Conservation (phyloP, 495 filamentous ascomycete genomes). For the Podospora sp. region DNA sequence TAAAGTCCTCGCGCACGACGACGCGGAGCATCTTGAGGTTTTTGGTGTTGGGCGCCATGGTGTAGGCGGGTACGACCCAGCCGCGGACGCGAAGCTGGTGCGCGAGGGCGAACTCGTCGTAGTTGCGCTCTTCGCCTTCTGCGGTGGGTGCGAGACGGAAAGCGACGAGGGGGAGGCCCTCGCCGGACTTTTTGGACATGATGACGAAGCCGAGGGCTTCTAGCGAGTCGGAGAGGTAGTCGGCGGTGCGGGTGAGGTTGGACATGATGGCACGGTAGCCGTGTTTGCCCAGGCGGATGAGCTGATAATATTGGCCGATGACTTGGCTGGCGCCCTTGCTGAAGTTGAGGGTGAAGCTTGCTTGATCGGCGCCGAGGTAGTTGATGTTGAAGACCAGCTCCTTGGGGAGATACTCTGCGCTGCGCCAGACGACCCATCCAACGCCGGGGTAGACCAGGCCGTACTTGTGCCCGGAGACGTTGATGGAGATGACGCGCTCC, state of each 20-base stretch:
- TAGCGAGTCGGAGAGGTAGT: constrained; percentile 74
- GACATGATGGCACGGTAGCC: constrained; percentile 86
- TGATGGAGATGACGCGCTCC: constrained; percentile 85
- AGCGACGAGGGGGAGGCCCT: constrained; percentile 83
- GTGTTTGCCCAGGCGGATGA: constrained; percentile 87
- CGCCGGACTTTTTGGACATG: constrained; percentile 73
- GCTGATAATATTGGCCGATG: constrained; percentile 94
- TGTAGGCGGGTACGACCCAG: constrained; percentile 93
- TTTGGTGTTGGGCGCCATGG: constrained; percentile 84
- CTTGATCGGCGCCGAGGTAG: constrained; percentile 90
- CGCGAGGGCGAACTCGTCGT: constrained; percentile 81
- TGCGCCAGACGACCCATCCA: constrained; percentile 89
- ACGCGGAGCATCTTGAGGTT: constrained; percentile 83
- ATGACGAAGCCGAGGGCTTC: constrained; percentile 77
- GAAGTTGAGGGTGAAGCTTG: constrained; percentile 98
- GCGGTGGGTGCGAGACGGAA: constrained; percentile 64
- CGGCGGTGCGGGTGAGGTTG: constrained; percentile 79
- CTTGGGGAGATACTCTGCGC: constrained; percentile 78
- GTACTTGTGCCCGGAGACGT: constrained; percentile 83
- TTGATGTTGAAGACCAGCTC: constrained; percentile 98
- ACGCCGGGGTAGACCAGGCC: constrained; percentile 86
- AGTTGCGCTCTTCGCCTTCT: constrained; percentile 55
- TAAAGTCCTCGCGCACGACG: constrained; percentile 89
- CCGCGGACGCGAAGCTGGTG: constrained; percentile 80
- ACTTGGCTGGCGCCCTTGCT: constrained; percentile 89